These are phyloP conservation scores for Starmerella vitae DNA, from an alignment of 805 yeast genomes.

Conservation along the genomic window DNA sequence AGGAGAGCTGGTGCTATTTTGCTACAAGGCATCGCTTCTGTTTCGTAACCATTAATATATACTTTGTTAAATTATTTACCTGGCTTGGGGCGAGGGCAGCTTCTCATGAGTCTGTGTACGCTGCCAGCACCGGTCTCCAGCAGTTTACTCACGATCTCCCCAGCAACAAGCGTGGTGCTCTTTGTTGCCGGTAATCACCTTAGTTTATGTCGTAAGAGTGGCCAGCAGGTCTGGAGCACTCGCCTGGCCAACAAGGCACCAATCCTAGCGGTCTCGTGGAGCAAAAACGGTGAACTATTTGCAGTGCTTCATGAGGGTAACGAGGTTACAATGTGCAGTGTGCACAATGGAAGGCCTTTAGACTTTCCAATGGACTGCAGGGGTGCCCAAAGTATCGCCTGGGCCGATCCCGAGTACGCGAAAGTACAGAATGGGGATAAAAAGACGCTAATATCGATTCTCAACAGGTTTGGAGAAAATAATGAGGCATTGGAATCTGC, in stretches of 20 bases:
- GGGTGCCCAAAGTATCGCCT: conserved; percentile 2
- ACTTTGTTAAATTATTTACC: too few relatives aligned
- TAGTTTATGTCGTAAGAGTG: conserved; percentile 17
- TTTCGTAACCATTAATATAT: too few relatives aligned
- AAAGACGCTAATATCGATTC: background rate
- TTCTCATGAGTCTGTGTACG: conserved; percentile 8
- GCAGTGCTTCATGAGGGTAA: conserved; percentile 36
- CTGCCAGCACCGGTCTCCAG: conserved; percentile 12
- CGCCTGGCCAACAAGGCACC: conserved; percentile 8
- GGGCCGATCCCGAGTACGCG: background rate
- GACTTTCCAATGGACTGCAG: background rate
- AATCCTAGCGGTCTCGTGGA: conserved; percentile 25
- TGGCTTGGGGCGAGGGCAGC: too few relatives aligned
- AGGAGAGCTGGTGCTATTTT: too few relatives aligned
- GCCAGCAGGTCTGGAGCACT: conserved; percentile 21
- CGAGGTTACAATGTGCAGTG: conserved; percentile 33
- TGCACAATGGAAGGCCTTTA: conserved; percentile 34
- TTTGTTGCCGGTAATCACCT: conserved; percentile 9
- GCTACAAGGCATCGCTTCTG: too few relatives aligned
- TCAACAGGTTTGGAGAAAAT: background rate
- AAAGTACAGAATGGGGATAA: background rate
- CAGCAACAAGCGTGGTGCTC: conserved; percentile 11
- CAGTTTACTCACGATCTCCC: conserved; percentile 5
- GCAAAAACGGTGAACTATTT: conserved; percentile 31
- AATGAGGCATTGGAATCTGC: conserved; percentile 1